Evolutionary conservation across 2,329 filamentous ascomycete species (phyloP), one percentile per base, ranked within the genome.

Genomic region (Whalleya microplaca): DNA sequence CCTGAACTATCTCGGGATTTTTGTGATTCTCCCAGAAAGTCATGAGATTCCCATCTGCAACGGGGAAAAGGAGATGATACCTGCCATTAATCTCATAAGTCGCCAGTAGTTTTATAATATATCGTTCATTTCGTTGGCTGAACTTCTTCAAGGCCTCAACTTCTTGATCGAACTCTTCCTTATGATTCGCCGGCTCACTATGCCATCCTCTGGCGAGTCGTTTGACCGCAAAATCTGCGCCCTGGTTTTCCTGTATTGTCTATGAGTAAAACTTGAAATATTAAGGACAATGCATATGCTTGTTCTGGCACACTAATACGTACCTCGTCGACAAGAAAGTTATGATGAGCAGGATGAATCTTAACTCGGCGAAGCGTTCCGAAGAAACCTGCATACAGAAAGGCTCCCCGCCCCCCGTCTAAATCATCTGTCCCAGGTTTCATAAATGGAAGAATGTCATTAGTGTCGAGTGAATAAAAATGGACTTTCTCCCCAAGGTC

Each of bases 401-500:
- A 46, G n/a, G n/a, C n/a, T 10, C 10, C n/a, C 5, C 10, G 44
- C 9, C 27, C 5, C 2, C 44, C 21, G 7, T 27, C 32, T 16
- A 37, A 19, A 16, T 46, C 44, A 29, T 46, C 44, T 4, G 44
- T 46, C 18, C 44, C 21, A 12, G 44, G 44, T 16, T 46, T 46
- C 20, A 46, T 27, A 29, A 46, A 46, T 27, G 44, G 44, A 12
- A 46, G n/a, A 18, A 46, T 46, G 27, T 46, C 44, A 16, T 27
- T 9, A 29, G 44, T 14, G 18, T 21, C 18, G n/a, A 46, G 27
- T 14, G 44, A 29, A 27, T 46, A 46, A 46, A 46, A 46, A 27
- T 46, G 44, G 19, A 46, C 44, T 27, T 46, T 46, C 21, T 46
- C 44, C n/a, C 44, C 44, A 12, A 46, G n/a, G n/a, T 46, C 21